Conservation (phyloP, 179 eudicot genomes). For the Gypsophila paniculata region DNA sequence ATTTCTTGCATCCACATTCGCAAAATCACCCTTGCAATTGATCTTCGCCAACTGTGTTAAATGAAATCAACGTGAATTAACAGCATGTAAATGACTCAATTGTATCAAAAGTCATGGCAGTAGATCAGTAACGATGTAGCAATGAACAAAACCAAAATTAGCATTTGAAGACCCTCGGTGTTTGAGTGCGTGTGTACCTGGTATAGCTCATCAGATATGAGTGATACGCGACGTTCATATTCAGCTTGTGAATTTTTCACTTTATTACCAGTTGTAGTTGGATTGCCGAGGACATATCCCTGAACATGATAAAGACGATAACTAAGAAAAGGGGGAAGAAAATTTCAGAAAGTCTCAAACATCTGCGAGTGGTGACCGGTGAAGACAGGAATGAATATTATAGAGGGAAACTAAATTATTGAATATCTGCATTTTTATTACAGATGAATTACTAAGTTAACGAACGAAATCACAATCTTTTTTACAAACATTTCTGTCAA, state of each 20-base stretch:
- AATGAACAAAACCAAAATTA: not conserved
- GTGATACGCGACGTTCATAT: constrained; percentile 10
- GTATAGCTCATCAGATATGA: constrained; percentile 20
- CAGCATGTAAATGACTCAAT: not conserved
- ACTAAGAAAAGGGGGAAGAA: not conserved
- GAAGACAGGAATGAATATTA: too few relatives aligned
- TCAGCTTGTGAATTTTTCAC: not conserved
- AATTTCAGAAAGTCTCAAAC: too few relatives aligned
- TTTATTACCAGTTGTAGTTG: not conserved
- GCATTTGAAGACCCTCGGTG: not conserved
- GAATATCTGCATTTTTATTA: not conserved
- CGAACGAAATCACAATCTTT: too few relatives aligned
- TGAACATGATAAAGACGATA: not conserved
- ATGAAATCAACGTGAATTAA: not conserved
- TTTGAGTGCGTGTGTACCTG: not conserved
- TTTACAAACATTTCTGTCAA: not conserved
- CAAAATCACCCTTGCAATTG: constrained; percentile 16
- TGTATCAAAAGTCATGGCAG: not conserved
- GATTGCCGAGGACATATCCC: constrained; percentile 22
- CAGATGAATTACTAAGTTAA: not conserved
- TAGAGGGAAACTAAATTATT: not conserved
- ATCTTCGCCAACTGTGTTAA: constrained; percentile 7
- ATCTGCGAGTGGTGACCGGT: too few relatives aligned
- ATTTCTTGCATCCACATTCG: constrained; percentile 1
- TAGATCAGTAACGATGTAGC: not conserved